Percentiles rank a stretch among this genome's conserved stretches.
Evolutionary conservation across 495 filamentous ascomycete species (phyloP).

Genomic region (Aeminium ludgeri): DNA sequence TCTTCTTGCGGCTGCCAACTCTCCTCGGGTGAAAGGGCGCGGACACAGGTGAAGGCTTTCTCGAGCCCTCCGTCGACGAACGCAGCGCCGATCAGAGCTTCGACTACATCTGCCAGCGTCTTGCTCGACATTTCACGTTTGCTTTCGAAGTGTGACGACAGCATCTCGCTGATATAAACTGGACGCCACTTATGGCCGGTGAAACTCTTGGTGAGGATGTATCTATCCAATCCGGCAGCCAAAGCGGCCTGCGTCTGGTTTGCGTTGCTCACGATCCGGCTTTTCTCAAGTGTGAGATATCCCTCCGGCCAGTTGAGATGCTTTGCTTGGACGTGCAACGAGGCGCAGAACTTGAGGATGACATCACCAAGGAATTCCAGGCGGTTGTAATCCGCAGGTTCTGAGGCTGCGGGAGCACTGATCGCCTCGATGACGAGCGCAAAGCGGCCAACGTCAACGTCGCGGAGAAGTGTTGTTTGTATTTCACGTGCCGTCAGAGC

Average conservation of each 20-base stretch:
- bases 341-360: conserved; percentile 62
- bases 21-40: conserved; percentile 47
- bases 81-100: conserved; percentile 66
- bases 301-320: conserved; percentile 62
- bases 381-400: conserved; percentile 58
- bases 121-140: conserved; percentile 49
- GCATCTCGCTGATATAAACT: conserved; percentile 38
- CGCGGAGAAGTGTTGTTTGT: conserved; percentile 42
- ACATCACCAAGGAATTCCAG: conserved; percentile 82
- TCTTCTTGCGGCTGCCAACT: conserved; percentile 33
- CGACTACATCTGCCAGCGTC: conserved; percentile 75
- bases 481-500: conserved; percentile 47
- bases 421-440: conserved; percentile 56
- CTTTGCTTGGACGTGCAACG: conserved; percentile 47
- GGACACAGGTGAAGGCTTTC: conserved; percentile 47
- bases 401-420: conserved; percentile 43
- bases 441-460: conserved; percentile 31
- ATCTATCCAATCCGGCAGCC: conserved; percentile 47
- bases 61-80: conserved; percentile 52
- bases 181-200: conserved; percentile 57
- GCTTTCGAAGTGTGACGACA: conserved; percentile 13
- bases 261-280: conserved; percentile 55
- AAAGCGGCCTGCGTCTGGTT: conserved; percentile 48
- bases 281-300: conserved; percentile 51
- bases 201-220: conserved; percentile 54